A percentile compares a stretch with the other conserved stretches of the same genome.
Conservation (phyloP, 2,329 filamentous ascomycete species). For the Fusarium nygamai region DNA sequence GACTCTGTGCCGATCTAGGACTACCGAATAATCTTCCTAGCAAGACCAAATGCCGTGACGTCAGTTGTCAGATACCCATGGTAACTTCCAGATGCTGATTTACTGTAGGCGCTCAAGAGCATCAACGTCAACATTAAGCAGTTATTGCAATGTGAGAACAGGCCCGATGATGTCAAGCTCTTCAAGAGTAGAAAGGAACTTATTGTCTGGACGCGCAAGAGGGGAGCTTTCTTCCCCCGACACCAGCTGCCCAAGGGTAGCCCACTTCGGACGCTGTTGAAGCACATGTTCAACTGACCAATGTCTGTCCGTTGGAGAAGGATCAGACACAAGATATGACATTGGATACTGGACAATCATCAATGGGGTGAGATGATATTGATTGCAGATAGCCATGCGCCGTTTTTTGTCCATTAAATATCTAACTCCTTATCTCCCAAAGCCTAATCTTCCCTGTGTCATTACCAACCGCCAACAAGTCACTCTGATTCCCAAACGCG, state of each 20-base stretch:
- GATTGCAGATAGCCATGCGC: slow-evolving; percentile 25
- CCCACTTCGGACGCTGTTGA: slow-evolving; percentile 46
- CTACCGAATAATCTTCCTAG: slow-evolving; percentile 50
- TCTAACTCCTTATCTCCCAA: slow-evolving; percentile 84
- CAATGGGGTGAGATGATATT: background rate
- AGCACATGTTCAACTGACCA: background rate
- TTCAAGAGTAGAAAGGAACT: slow-evolving; percentile 50
- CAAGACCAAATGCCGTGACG: slow-evolving; percentile 58
- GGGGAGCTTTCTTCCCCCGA: slow-evolving; percentile 46
- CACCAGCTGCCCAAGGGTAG: slow-evolving; percentile 52
- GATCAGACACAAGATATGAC: background rate
- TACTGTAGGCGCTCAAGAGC: slow-evolving; percentile 51
- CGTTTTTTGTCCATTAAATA: slow-evolving; percentile 33
- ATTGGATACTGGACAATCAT: background rate
- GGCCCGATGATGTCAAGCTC: slow-evolving; percentile 39
- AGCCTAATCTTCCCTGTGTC: slow-evolving; percentile 87
- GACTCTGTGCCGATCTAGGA: slow-evolving; percentile 56
- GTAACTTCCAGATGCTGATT: background rate
- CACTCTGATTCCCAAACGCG: slow-evolving; percentile 72
- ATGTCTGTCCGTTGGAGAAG: background rate
- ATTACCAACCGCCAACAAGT: slow-evolving; percentile 85
- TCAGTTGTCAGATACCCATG: slow-evolving; percentile 35
- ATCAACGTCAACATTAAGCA: slow-evolving; percentile 62
- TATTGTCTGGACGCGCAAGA: slow-evolving; percentile 7
- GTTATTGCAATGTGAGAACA: slow-evolving; percentile 52